phyloP scores from a whole-genome alignment of 768 basidiomycete genomes.

The Exidia glandulosa region DNA sequence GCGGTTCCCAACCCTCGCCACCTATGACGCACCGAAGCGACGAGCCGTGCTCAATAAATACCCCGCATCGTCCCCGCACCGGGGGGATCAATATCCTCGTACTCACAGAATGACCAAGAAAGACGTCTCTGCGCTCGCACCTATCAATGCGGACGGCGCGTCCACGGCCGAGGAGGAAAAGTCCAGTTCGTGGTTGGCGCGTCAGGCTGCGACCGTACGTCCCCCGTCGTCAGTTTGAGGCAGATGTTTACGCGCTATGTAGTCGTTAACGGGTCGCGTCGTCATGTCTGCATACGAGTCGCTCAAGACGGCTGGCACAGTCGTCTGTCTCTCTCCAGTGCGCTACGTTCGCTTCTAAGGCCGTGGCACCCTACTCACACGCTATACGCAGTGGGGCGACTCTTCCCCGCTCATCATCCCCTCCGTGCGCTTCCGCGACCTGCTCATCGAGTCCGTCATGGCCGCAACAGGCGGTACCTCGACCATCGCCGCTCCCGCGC shows the following conservation, averaged over 20 bases:
- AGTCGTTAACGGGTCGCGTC: constrained; percentile 53
- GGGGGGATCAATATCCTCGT: too few relatives aligned
- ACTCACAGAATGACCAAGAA: background rate
- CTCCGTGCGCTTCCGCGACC: constrained; percentile 52
- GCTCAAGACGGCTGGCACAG: constrained; percentile 45
- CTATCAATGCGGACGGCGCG: background rate
- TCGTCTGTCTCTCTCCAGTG: constrained; percentile 47
- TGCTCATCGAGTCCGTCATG: constrained; percentile 52
- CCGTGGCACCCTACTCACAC: background rate
- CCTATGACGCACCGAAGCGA: too few relatives aligned
- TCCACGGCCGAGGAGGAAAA: background rate
- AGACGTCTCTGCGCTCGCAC: background rate
- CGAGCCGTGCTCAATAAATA: too few relatives aligned
- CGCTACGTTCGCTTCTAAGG: background rate
- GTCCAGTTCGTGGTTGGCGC: background rate
- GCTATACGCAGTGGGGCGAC: constrained; percentile 36
- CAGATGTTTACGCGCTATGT: background rate
- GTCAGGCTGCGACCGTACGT: background rate
- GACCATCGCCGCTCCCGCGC: constrained; percentile 34
- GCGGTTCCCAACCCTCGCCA: too few relatives aligned
- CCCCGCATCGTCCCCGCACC: too few relatives aligned
- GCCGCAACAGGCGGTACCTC: constrained; percentile 39
- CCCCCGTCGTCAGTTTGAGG: background rate
- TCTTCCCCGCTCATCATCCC: constrained; percentile 52
- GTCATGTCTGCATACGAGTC: constrained; percentile 56